Evolutionary conservation across 225 moss, liverwort and hornwort species (phyloP).

Genomic region (Pseudisothecium myosuroides): DNA sequence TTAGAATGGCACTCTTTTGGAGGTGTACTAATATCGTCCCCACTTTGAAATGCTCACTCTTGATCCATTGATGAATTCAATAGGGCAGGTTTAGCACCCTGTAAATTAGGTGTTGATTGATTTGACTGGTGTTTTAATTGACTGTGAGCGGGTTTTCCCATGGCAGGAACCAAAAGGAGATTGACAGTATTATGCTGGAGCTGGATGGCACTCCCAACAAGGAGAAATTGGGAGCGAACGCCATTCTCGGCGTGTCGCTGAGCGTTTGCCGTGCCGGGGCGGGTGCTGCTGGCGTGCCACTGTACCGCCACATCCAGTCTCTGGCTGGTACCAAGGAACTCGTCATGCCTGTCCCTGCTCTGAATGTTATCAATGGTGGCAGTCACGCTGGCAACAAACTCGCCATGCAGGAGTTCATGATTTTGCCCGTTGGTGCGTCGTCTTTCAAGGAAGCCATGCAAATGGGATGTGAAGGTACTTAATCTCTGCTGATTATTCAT

Average conservation of each 20-base stretch:
- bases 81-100: background rate
- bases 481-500: background rate
- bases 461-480: conserved; percentile 90
- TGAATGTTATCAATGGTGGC: conserved; percentile 54
- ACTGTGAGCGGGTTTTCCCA: background rate
- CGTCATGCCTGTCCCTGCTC: conserved; percentile 52
- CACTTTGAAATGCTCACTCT: background rate
- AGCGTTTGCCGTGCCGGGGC: conserved; percentile 48
- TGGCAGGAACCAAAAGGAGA: conserved; percentile 39
- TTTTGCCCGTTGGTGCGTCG: conserved; percentile 42
- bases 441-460: conserved; percentile 75
- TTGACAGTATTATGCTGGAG: conserved; percentile 46
- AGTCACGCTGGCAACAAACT: conserved; percentile 54
- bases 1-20: background rate
- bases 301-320: conserved; percentile 40
- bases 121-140: background rate
- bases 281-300: conserved; percentile 30
- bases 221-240: conserved; percentile 45
- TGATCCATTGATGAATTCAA: background rate
- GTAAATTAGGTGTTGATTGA: background rate
- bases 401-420: conserved; percentile 65
- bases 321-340: conserved; percentile 43
- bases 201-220: conserved; percentile 49
- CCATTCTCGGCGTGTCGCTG: conserved; percentile 42
- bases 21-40: background rate